Evolutionary conservation across 345 rosid genomes (phyloP).

Genomic region (Raphanus sativus): DNA sequence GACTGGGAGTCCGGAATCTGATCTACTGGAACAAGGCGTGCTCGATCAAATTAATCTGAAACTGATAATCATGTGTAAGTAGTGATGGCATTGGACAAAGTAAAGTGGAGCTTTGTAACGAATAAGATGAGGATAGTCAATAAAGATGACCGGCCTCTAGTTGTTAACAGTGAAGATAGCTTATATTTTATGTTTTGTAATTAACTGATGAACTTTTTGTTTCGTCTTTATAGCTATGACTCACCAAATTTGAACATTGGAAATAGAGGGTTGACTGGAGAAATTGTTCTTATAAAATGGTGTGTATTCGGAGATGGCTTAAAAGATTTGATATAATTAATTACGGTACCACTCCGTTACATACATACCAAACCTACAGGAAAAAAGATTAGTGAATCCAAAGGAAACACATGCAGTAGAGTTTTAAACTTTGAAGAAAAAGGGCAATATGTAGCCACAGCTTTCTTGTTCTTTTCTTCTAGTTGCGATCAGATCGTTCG

Average conservation of each 20-base stretch:
- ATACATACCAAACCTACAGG: neutral
- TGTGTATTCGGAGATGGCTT: neutral
- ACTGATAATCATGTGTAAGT: constrained; percentile 1
- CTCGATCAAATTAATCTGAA: too few relatives aligned
- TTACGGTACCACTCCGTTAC: neutral
- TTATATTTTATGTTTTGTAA: neutral
- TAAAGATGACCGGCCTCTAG: constrained; percentile 37
- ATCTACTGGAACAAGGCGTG: too few relatives aligned
- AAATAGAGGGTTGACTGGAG: neutral
- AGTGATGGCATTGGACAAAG: constrained; percentile 7
- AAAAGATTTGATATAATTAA: neutral
- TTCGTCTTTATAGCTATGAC: neutral
- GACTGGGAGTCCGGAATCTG: too few relatives aligned
- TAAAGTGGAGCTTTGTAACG: constrained; percentile 19
- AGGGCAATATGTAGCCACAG: too few relatives aligned
- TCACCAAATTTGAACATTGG: neutral
- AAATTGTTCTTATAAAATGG: neutral
- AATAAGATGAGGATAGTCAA: constrained; percentile 26
- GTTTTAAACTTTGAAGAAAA: too few relatives aligned
- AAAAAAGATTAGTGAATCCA: too few relatives aligned
- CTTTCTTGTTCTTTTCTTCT: neutral
- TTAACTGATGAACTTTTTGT: neutral
- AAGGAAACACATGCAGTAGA: too few relatives aligned
- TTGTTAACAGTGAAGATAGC: constrained; percentile 28
- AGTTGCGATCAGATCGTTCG: neutral